Percentiles rank a stretch among this genome's conserved stretches.
phyloP scores from a whole-genome alignment of 805 yeast genomes.

The Cyberlindnera amylophila region DNA sequence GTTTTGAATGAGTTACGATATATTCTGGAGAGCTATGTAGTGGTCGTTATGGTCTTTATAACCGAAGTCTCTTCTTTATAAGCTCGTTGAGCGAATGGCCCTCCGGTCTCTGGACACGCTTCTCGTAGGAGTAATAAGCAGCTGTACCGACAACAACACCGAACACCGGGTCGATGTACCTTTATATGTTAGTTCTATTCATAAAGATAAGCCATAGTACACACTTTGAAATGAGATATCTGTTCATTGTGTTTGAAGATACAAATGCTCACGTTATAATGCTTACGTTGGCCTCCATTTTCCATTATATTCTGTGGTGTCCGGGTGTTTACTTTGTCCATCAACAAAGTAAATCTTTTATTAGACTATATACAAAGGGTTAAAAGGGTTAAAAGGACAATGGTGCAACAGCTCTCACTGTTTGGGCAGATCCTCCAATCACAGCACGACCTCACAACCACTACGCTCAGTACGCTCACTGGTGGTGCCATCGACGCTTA shows the following conservation, averaged over 20 bases:
- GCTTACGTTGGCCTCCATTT: too few relatives aligned
- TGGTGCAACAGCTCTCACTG: slow-evolving; percentile 29
- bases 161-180: slow-evolving; percentile 60
- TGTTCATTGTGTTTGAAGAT: too few relatives aligned
- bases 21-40: too few relatives aligned
- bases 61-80: slow-evolving; percentile 34
- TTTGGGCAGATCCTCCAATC: slow-evolving; percentile 16
- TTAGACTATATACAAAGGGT: too few relatives aligned
- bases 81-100: slow-evolving; percentile 61
- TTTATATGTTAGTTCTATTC: slow-evolving; percentile 13
- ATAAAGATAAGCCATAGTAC: slow-evolving; percentile 4
- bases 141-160: slow-evolving; percentile 59
- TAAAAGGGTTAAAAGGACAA: too few relatives aligned
- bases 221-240: slow-evolving; percentile 25
- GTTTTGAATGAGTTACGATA: too few relatives aligned
- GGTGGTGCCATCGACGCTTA: slow-evolving; percentile 17
- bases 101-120: slow-evolving; percentile 48
- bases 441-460: slow-evolving; percentile 18
- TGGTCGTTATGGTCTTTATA: too few relatives aligned
- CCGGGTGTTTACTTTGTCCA: background rate
- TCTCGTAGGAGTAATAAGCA: slow-evolving; percentile 63
- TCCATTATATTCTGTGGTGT: too few relatives aligned
- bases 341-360: too few relatives aligned
- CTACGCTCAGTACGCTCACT: slow-evolving; percentile 23
- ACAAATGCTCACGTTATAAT: too few relatives aligned